phyloP scores from a whole-genome alignment of 495 filamentous ascomycete genomes.

The Penicillium roqueforti region DNA sequence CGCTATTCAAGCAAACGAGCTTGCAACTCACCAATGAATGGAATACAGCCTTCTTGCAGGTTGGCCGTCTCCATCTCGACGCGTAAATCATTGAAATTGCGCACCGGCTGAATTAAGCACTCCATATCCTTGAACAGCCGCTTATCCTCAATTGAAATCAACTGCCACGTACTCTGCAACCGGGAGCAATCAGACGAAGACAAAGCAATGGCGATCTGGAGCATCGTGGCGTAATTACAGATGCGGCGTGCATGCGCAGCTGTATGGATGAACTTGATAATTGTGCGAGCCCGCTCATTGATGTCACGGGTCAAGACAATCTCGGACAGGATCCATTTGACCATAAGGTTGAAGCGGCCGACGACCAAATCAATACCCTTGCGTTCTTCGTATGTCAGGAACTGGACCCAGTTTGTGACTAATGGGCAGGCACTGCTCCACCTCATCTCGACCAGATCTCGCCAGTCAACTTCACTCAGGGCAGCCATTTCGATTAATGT shows the following conservation, averaged over 20 bases:
- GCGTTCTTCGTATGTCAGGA: slow-evolving; percentile 73
- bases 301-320: slow-evolving; percentile 78
- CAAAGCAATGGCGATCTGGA: slow-evolving; percentile 87
- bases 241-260: slow-evolving; percentile 78
- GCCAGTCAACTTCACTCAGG: slow-evolving; percentile 95
- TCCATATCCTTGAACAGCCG: slow-evolving; percentile 77
- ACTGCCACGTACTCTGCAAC: slow-evolving; percentile 74
- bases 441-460: slow-evolving; percentile 88
- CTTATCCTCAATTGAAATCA: slow-evolving; percentile 67
- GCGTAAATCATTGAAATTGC: slow-evolving; percentile 87
- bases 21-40: slow-evolving; percentile 73
- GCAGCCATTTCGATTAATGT: slow-evolving; percentile 96
- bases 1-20: background rate
- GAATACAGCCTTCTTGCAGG: slow-evolving; percentile 83
- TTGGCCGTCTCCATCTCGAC: slow-evolving; percentile 83
- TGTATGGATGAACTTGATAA: slow-evolving; percentile 91
- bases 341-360: slow-evolving; percentile 93
- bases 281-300: slow-evolving; percentile 75
- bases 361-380: slow-evolving; percentile 93
- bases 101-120: slow-evolving; percentile 74
- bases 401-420: slow-evolving; percentile 82
- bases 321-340: slow-evolving; percentile 95
- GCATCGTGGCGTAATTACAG: slow-evolving; percentile 95
- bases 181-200: slow-evolving; percentile 76
- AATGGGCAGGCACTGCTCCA: slow-evolving; percentile 73